Conservation (phyloP, 225 moss, liverwort and hornwort genomes). For the Antitrichia curtipendula region DNA sequence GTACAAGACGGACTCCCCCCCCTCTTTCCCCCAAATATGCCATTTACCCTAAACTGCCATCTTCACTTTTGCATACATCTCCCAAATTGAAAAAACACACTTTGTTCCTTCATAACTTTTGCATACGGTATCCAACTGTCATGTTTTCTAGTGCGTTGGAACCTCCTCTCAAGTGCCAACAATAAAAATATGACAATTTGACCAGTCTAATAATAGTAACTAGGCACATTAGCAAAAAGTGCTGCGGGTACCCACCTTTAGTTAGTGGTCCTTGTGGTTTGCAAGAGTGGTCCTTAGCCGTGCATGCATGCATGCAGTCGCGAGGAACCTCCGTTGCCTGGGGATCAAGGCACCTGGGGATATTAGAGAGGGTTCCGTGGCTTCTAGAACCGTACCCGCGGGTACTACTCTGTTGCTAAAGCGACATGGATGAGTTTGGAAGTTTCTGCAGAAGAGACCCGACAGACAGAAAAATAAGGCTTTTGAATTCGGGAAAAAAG, state of each 20-base stretch:
- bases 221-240: not conserved
- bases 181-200: not conserved
- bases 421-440: not conserved
- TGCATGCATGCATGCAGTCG: not conserved
- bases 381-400: not conserved
- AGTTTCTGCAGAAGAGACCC: not conserved
- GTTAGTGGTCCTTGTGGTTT: too few species aligned
- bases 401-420: not conserved
- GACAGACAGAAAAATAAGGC: too few species aligned
- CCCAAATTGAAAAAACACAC: not conserved
- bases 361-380: not conserved
- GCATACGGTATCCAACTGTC: accelerated
- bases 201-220: not conserved
- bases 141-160: not conserved
- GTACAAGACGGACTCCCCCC: accelerated
- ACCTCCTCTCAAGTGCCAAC: not conserved
- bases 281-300: not conserved
- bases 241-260: too few species aligned
- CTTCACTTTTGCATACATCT: not conserved
- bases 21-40: accelerated
- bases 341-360: not conserved
- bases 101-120: not conserved
- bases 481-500: not conserved
- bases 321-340: not conserved
- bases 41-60: accelerated